Conservation (phyloP, 768 basidiomycete genomes). For the Flagelloscypha sp. region DNA sequence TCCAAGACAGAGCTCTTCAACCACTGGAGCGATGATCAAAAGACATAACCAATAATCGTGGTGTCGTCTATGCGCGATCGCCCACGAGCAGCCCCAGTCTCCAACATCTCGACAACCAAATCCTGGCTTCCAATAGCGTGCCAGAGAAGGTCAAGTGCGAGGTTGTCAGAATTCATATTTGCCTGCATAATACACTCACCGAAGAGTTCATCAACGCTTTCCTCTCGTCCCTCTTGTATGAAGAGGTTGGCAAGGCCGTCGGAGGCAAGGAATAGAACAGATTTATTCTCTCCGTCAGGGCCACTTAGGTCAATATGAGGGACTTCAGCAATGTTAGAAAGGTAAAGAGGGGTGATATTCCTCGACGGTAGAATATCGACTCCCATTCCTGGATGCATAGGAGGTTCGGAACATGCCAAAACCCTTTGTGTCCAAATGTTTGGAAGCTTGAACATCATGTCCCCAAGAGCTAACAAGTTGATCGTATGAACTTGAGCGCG, state of each 20-base stretch:
- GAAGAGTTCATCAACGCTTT: too few species aligned
- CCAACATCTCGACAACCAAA: constrained; percentile 1
- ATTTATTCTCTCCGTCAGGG: neutral
- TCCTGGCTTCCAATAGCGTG: constrained; percentile 4
- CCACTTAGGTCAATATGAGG: constrained; percentile 1
- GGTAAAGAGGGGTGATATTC: constrained; percentile 11
- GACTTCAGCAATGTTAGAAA: constrained; percentile 12
- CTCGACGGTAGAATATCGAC: constrained; percentile 5
- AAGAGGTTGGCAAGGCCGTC: constrained; percentile 4
- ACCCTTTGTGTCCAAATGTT: constrained; percentile 8
- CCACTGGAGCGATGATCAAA: too few species aligned
- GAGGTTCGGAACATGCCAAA: constrained; percentile 4
- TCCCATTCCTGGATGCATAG: constrained; percentile 7
- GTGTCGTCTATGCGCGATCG: constrained; percentile 8
- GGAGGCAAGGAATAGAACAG: constrained; percentile 2
- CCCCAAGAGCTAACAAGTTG: constrained; percentile 7
- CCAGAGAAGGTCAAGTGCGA: constrained; percentile 6
- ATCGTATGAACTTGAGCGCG: neutral
- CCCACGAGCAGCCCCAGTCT: neutral
- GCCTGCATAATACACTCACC: neutral
- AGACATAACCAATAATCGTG: constrained; percentile 6
- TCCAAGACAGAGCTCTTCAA: too few species aligned
- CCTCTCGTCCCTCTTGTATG: neutral
- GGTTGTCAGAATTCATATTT: neutral
- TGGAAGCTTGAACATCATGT: constrained; percentile 12